These are phyloP conservation scores for Termitomyces sp. DNA, from an alignment of 768 basidiomycete species.

Conservation along the genomic window DNA sequence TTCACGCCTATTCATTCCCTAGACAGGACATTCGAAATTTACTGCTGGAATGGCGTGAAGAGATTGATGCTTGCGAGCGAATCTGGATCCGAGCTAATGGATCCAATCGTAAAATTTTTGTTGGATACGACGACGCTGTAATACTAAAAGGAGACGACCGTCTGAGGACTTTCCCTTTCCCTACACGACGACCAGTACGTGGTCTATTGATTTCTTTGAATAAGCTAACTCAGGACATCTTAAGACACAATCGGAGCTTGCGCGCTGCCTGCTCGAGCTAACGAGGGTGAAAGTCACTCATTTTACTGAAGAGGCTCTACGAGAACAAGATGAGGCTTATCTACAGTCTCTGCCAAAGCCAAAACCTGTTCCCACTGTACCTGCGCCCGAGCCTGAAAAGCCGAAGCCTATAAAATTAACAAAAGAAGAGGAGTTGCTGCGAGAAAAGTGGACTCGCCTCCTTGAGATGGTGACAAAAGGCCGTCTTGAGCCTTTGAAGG, in stretches of 20 bases:
- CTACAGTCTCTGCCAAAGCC: slow-evolving; percentile 87
- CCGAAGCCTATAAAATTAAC: slow-evolving; percentile 58
- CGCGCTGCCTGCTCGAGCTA: slow-evolving; percentile 84
- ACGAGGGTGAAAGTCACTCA: slow-evolving; percentile 82
- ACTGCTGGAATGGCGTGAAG: slow-evolving; percentile 82
- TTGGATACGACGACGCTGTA: slow-evolving; percentile 81
- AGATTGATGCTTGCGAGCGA: slow-evolving; percentile 80
- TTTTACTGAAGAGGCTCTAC: slow-evolving; percentile 81
- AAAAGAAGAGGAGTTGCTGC: slow-evolving; percentile 74
- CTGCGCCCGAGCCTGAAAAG: slow-evolving; percentile 39
- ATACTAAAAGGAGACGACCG: slow-evolving; percentile 80
- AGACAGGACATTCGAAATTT: slow-evolving; percentile 85
- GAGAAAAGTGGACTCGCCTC: slow-evolving; percentile 79
- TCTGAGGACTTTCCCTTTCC: slow-evolving; percentile 90
- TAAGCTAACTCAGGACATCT: not conserved
- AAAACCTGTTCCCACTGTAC: slow-evolving; percentile 40
- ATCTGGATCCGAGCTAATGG: slow-evolving; percentile 91
- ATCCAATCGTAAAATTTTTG: slow-evolving; percentile 84
- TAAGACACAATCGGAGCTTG: slow-evolving; percentile 88
- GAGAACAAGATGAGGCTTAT: slow-evolving; percentile 84
- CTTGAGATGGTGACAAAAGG: slow-evolving; percentile 93
- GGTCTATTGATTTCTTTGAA: not conserved
- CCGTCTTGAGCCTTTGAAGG: slow-evolving; percentile 72
- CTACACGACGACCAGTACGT: slow-evolving; percentile 89
- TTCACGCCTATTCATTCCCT: slow-evolving; percentile 2